Base-by-base conservation (phyloP, 768 basidiomycete genomes). In the Multifurca ochricompacta region DNA sequence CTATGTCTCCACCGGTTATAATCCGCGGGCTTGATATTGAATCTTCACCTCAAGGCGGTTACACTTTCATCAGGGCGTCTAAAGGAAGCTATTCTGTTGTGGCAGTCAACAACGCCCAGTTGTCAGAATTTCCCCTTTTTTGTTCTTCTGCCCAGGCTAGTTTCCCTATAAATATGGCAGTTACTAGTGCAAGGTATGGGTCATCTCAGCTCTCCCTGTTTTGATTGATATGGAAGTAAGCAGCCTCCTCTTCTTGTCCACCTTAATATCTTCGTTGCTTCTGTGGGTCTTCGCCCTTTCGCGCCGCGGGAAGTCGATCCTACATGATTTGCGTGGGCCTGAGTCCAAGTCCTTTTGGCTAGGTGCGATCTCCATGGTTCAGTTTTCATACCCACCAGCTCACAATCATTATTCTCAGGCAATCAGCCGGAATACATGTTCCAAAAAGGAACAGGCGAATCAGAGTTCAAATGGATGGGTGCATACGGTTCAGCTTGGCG, bases 361-460 rank as follows among this genome's bases (percentile, higher is more conserved):
- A 25, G 54, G 54, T 55, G 7, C 25, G 28, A 16, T 21, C 1
- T 48, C 46, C 54, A 28, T 32, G 14, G 11, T 37, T 41, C 18
- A 9, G 11, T 14, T 13, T 25, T 42, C 11, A 39, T 21, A 21
- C 23, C 11, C 14, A 13, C 19, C 18, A 31, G 28, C 14, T 39
- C 3, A 44, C 27, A 14, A 43, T n/a, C n/a, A 44, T 8, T 9
- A 23, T 7, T 10, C 4, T 0, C 21, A 67, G 68, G 68, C 8
- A 57, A 63, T 48, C 61, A 66, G 6, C 48, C 59, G 21, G 56
- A 62, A 1, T 41, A 64, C 37, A 37, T 51, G 4, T 45, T 48
- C 19, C 60, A 67, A 23, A 50, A 61, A 16, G 58, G 68, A 39
- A 61, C 65, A 2, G 68, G 68, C 25, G 66, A 69, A 41, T 55